These are phyloP conservation scores for Musa troglodytarum DNA, from an alignment of 176 grass and related monocot species.

Conservation along the genomic window DNA sequence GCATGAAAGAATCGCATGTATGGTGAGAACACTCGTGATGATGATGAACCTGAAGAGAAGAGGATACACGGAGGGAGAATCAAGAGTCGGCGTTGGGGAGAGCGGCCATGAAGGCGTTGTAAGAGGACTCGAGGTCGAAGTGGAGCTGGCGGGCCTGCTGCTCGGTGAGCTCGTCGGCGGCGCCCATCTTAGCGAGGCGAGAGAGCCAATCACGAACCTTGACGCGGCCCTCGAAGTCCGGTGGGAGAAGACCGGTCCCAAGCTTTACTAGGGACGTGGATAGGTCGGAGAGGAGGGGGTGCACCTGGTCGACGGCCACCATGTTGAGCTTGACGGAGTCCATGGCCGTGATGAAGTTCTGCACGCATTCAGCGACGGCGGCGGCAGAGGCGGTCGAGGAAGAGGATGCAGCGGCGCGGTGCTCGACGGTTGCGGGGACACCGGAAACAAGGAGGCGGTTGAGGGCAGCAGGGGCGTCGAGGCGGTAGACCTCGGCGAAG, in stretches of 20 bases:
- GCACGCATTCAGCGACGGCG: slow-evolving; percentile 80
- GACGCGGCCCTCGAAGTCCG: slow-evolving; percentile 83
- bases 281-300: slow-evolving; percentile 79
- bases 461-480: slow-evolving; percentile 78
- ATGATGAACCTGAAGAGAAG: neutral
- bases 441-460: slow-evolving; percentile 83
- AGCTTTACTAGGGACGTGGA: slow-evolving; percentile 69
- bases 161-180: slow-evolving; percentile 83
- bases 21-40: neutral
- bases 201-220: slow-evolving; percentile 80
- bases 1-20: neutral
- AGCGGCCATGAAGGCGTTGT: slow-evolving; percentile 76
- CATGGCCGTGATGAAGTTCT: slow-evolving; percentile 95
- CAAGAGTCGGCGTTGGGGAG: slow-evolving; percentile 56
- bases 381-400: slow-evolving; percentile 40
- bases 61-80: neutral
- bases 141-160: slow-evolving; percentile 90
- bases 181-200: slow-evolving; percentile 83
- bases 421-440: slow-evolving; percentile 91
- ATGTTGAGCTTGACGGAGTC: slow-evolving; percentile 94
- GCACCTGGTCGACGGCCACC: slow-evolving; percentile 92
- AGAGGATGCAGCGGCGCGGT: slow-evolving; percentile 45
- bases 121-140: slow-evolving; percentile 84
- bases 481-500: slow-evolving; percentile 75
- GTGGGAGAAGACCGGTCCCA: slow-evolving; percentile 44